Evolutionary conservation across 164 flowering plant species (phyloP).

Genomic region (Stephania japonica): DNA sequence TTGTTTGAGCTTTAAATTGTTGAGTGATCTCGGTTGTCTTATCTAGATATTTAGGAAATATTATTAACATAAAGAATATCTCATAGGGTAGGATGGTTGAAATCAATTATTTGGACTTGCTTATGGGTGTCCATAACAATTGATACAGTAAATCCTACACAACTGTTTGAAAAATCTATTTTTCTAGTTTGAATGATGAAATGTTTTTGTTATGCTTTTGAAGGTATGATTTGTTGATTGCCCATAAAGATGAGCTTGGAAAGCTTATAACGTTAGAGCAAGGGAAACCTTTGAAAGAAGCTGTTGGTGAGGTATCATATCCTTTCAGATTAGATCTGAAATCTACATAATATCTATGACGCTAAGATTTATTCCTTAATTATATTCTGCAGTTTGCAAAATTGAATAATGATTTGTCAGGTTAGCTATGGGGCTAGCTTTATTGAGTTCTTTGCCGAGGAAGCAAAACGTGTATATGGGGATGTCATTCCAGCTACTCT

Average conservation of each 20-base stretch:
- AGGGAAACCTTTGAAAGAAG: conserved; percentile 95
- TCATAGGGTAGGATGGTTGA: too few species aligned
- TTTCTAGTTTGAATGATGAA: too few species aligned
- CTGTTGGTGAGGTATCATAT: conserved; percentile 78
- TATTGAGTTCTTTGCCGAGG: conserved; percentile 90
- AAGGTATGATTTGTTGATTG: conserved; percentile 81
- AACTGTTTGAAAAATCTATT: too few species aligned
- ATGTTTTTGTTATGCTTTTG: conserved; percentile 10
- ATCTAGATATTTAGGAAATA: too few species aligned
- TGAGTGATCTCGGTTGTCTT: too few species aligned
- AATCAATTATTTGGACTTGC: too few species aligned
- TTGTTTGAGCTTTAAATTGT: too few species aligned
- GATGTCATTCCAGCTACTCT: conserved; percentile 85
- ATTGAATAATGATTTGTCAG: conserved; percentile 32
- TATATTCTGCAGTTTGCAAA: background rate
- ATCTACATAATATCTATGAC: background rate
- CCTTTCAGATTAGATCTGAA: conserved; percentile 2
- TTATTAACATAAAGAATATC: too few species aligned
- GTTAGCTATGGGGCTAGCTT: conserved; percentile 79
- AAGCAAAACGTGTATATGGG: conserved; percentile 93
- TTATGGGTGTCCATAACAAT: too few species aligned
- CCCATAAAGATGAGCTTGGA: conserved; percentile 87
- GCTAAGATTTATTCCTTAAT: background rate
- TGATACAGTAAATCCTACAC: too few species aligned
- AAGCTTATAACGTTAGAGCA: conserved; percentile 96